Conservation (phyloP, 371 early-diverging fungal species). For the Mortierella sp. region DNA sequence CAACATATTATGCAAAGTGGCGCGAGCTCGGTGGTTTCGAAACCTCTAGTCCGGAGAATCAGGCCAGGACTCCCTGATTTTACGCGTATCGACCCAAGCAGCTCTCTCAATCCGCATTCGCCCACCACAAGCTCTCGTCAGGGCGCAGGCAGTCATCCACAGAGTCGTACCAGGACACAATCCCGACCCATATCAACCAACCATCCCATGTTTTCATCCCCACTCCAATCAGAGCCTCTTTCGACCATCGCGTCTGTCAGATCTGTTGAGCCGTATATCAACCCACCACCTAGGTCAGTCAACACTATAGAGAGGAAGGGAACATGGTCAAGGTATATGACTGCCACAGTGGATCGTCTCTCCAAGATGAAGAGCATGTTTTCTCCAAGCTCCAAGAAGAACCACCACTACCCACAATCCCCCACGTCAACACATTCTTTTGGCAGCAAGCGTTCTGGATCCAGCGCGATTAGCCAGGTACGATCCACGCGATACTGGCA, state of each 20-base stretch:
- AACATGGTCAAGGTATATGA: slow-evolving; percentile 37
- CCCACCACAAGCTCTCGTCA: slow-evolving; percentile 2
- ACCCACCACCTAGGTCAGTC: slow-evolving; percentile 35
- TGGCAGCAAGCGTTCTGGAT: not conserved
- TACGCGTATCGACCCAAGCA: not conserved
- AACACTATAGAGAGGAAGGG: slow-evolving; percentile 24
- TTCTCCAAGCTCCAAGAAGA: slow-evolving; percentile 12
- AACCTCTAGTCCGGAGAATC: not conserved
- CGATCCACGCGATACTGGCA: slow-evolving; percentile 18
- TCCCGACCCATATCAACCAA: slow-evolving; percentile 17
- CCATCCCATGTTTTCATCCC: not conserved
- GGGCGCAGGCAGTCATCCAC: not conserved
- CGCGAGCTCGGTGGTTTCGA: slow-evolving; percentile 18
- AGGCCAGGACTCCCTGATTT: slow-evolving; percentile 24
- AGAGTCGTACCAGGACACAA: slow-evolving; percentile 11
- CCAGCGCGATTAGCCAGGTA: not conserved
- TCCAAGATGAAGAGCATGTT: slow-evolving; percentile 37
- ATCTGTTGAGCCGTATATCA: slow-evolving; percentile 40
- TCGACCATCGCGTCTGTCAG: slow-evolving; percentile 13
- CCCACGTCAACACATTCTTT: slow-evolving; percentile 14
- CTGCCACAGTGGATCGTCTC: slow-evolving; percentile 34
- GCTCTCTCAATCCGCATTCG: not conserved
- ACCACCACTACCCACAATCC: slow-evolving; percentile 4
- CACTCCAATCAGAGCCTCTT: not conserved
- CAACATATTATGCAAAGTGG: slow-evolving; percentile 5